Percentiles rank a stretch among this genome's conserved stretches.
Evolutionary conservation across 768 basidiomycete species (phyloP).

Genomic region (Rhodotorula kratochvilovae): DNA sequence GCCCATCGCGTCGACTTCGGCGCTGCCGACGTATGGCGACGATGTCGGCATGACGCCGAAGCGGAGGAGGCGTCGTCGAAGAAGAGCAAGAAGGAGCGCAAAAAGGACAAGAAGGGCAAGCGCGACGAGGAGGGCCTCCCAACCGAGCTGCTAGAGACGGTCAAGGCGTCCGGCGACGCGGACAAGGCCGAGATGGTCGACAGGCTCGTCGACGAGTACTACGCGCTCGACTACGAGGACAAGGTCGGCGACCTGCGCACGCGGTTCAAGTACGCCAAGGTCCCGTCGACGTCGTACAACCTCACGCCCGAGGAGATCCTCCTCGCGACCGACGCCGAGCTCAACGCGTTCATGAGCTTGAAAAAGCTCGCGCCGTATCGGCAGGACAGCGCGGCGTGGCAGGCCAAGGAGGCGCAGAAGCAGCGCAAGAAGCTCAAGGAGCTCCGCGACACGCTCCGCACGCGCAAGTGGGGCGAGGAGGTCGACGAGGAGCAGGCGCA

Average conservation of each 20-base stretch:
- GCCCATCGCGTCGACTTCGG: constrained; percentile 26
- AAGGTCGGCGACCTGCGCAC: constrained; percentile 85
- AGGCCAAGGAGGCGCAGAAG: constrained; percentile 66
- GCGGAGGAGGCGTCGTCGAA: constrained; percentile 45
- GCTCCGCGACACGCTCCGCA: constrained; percentile 39
- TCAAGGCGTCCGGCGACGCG: constrained; percentile 52
- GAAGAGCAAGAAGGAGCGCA: constrained; percentile 55
- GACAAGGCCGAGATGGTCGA: constrained; percentile 78
- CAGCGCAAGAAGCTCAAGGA: constrained; percentile 57
- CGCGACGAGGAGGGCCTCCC: constrained; percentile 40
- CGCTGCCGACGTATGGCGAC: neutral
- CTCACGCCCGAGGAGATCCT: constrained; percentile 82
- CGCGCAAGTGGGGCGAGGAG: constrained; percentile 49
- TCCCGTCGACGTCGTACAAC: constrained; percentile 56
- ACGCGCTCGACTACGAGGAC: constrained; percentile 90
- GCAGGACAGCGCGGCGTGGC: constrained; percentile 49
- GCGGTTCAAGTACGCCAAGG: constrained; percentile 83
- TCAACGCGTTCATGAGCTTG: constrained; percentile 83
- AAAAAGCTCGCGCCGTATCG: constrained; percentile 91
- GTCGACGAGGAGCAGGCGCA: constrained; percentile 38
- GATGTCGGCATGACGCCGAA: constrained; percentile 45
- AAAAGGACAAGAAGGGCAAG: constrained; percentile 36
- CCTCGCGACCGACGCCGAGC: constrained; percentile 82
- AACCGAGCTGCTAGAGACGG: constrained; percentile 35
- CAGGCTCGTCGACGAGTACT: constrained; percentile 85